Percentiles rank a stretch among this genome's conserved stretches.
These are phyloP conservation scores for Penicillium frequentans DNA, from an alignment of 2,329 filamentous ascomycete genomes.

Conservation along the genomic window DNA sequence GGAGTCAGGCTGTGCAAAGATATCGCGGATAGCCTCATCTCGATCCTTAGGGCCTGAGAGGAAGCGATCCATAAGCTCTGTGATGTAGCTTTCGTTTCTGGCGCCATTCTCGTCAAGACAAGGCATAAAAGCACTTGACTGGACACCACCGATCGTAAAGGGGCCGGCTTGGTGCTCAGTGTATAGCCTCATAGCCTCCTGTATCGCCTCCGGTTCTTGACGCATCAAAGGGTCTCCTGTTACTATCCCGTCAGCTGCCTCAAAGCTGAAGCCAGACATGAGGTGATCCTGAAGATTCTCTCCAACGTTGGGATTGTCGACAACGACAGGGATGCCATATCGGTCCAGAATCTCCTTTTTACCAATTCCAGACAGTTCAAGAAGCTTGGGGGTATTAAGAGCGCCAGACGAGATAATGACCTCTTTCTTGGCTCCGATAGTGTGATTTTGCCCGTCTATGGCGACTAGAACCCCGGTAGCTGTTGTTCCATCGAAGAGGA, in stretches of 20 bases:
- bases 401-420: constrained; percentile 1
- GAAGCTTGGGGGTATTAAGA: constrained; percentile 3
- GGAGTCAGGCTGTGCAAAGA: background rate
- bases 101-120: background rate
- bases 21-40: background rate
- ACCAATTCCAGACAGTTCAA: constrained; percentile 5
- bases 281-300: constrained; percentile 5
- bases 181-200: constrained; percentile 35
- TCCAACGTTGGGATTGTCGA: background rate
- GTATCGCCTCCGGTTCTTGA: constrained; percentile 46
- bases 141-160: constrained; percentile 3
- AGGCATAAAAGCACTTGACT: constrained; percentile 8
- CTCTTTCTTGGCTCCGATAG: background rate
- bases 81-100: background rate
- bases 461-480: background rate
- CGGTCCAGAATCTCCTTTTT: background rate
- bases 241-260: background rate
- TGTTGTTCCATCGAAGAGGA: background rate
- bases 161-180: constrained; percentile 5
- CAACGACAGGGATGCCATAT: background rate
- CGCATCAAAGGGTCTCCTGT: background rate
- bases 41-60: background rate
- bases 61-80: background rate
- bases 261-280: constrained; percentile 23
- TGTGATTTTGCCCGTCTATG: background rate